These are phyloP conservation scores for Magnolia kwangsiensis DNA, from an alignment of 164 flowering plant species.

Conservation along the genomic window DNA sequence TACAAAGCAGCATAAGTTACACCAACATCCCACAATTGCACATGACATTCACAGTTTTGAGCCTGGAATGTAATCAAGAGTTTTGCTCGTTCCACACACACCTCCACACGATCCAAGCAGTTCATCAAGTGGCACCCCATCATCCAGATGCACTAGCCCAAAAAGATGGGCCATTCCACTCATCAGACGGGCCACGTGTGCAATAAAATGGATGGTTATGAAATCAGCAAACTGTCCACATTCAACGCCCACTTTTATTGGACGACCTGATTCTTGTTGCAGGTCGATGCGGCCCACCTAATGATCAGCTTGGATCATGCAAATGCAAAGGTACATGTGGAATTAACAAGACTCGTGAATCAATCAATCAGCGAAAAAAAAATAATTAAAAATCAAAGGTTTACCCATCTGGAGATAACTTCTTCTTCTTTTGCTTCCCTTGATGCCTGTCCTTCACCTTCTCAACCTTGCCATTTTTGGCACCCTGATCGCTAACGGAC, in stretches of 20 bases:
- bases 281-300: background rate
- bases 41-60: background rate
- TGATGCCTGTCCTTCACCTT: constrained; percentile 36
- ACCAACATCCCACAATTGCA: background rate
- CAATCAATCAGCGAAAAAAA: background rate
- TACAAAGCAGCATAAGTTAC: background rate
- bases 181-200: background rate
- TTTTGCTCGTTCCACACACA: background rate
- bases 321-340: background rate
- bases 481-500: constrained; percentile 57
- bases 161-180: background rate
- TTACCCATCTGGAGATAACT: constrained; percentile 24
- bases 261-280: background rate
- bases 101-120: background rate
- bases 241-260: background rate
- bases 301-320: background rate
- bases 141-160: background rate
- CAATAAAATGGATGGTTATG: background rate
- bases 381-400: background rate
- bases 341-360: background rate
- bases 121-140: background rate
- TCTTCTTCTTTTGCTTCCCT: constrained; percentile 50
- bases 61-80: background rate
- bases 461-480: constrained; percentile 33
- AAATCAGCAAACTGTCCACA: background rate